Percentiles rank a stretch among this genome's conserved stretches.
phyloP scores from a whole-genome alignment of 805 yeast genomes.

The Ogataea trehaloabstinens region DNA sequence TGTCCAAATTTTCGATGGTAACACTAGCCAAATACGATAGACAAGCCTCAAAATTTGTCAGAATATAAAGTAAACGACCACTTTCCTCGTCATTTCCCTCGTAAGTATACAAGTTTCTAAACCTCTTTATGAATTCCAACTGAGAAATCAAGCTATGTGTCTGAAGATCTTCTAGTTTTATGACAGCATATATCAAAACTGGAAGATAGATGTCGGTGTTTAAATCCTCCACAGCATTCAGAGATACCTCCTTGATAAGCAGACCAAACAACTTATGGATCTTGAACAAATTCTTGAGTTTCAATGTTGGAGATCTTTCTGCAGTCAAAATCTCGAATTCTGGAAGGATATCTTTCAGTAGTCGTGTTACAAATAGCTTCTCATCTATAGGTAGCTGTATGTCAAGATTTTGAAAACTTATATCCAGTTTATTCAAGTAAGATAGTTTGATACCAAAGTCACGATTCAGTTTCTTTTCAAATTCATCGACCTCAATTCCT shows the following conservation, averaged over 20 bases:
- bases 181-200: conserved; percentile 31
- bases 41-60: conserved; percentile 37
- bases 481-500: conserved; percentile 28
- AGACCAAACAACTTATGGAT: conserved; percentile 30
- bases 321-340: conserved; percentile 32
- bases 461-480: conserved; percentile 25
- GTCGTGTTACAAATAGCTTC: conserved; percentile 16
- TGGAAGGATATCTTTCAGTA: conserved; percentile 27
- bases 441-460: conserved; percentile 28
- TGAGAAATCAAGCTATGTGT: conserved; percentile 31
- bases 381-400: conserved; percentile 29
- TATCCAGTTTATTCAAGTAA: conserved; percentile 22
- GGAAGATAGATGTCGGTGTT: conserved; percentile 37
- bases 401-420: conserved; percentile 28
- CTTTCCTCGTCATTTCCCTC: conserved; percentile 27
- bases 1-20: conserved; percentile 29
- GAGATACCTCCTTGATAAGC: conserved; percentile 21
- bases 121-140: conserved; percentile 33
- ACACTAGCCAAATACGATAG: conserved; percentile 33
- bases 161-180: conserved; percentile 29
- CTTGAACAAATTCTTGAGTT: conserved; percentile 29
- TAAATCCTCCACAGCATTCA: conserved; percentile 11
- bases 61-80: conserved; percentile 33
- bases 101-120: conserved; percentile 29
- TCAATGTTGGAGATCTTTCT: conserved; percentile 34